These are phyloP conservation scores for Penicillium polonicum DNA, from an alignment of 2,329 filamentous ascomycete genomes.

Conservation along the genomic window DNA sequence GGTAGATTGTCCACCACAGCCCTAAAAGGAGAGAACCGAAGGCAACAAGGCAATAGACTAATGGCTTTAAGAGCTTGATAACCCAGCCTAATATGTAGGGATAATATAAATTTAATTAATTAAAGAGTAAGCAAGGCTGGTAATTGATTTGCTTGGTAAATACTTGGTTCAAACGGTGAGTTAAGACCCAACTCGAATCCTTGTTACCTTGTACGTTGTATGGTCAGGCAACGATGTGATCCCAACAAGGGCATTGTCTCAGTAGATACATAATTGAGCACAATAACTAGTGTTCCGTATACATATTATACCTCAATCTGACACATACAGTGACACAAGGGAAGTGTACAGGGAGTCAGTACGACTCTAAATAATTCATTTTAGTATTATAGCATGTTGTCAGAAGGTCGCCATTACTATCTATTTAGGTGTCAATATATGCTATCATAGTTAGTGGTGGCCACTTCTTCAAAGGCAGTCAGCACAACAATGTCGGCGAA, in stretches of 20 bases:
- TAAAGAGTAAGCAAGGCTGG: background rate
- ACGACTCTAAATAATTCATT: no score
- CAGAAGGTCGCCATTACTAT: no score
- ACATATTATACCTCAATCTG: background rate
- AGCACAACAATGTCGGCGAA: no score
- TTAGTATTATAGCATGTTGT: no score
- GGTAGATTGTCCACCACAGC: background rate
- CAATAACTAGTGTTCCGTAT: background rate
- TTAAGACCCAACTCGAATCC: background rate
- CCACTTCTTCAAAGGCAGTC: no score
- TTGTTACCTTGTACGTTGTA: background rate
- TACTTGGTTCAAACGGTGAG: background rate
- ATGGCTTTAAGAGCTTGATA: no score
- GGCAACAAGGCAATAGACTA: background rate
- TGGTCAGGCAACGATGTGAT: background rate
- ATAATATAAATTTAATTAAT: background rate
- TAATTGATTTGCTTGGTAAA: background rate
- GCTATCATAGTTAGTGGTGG: no score
- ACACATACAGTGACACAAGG: conserved; percentile 1
- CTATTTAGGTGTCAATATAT: no score
- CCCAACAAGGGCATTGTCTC: background rate
- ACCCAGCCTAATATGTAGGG: background rate
- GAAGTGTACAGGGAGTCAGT: background rate
- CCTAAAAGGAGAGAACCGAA: background rate
- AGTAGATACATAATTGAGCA: background rate